phyloP scores from a whole-genome alignment of 1,284 basidiomycete genomes.

The Heliocybe sulcata region DNA sequence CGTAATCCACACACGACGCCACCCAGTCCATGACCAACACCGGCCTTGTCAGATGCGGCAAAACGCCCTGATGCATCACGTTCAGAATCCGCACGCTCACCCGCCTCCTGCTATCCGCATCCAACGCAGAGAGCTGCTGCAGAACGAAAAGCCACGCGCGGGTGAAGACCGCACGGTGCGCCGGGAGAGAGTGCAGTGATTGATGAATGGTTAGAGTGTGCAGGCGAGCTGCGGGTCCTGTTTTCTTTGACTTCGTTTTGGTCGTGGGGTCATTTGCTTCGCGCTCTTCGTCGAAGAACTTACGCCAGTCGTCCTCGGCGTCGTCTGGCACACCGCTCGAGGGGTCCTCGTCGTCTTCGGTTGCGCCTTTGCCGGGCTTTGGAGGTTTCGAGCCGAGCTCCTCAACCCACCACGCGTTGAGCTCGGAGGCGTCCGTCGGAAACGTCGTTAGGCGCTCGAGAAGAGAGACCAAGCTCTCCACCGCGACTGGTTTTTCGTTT shows the following conservation, averaged over 20 bases:
- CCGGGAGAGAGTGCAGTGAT: conserved; percentile 63
- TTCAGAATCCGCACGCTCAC: conserved; percentile 61
- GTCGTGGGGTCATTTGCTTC: conserved; percentile 23
- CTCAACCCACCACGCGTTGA: conserved; percentile 85
- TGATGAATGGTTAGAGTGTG: conserved; percentile 67
- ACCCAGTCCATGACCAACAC: conserved; percentile 94
- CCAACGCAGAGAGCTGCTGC: conserved; percentile 41
- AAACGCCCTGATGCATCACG: conserved; percentile 77
- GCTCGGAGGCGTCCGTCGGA: conserved; percentile 67
- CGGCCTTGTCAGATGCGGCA: conserved; percentile 79
- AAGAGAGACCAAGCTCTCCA: conserved; percentile 66
- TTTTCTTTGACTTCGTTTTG: conserved; percentile 20
- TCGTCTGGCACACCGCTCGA: conserved; percentile 31
- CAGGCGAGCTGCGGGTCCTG: conserved; percentile 36
- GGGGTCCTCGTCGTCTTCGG: conserved; percentile 25
- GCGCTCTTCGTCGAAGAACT: conserved; percentile 68
- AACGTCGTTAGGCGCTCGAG: conserved; percentile 79
- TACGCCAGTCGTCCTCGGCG: conserved; percentile 69
- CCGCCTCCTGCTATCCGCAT: conserved; percentile 31
- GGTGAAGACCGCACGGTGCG: conserved; percentile 76
- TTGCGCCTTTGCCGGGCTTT: conserved; percentile 33
- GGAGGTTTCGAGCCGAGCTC: conserved; percentile 60
- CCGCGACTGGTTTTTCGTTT: conserved; percentile 24
- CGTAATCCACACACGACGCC: conserved; percentile 79
- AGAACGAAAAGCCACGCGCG: conserved; percentile 71